Percentiles rank a stretch among this genome's conserved stretches.
phyloP scores from a whole-genome alignment of 345 rosid species.

The Heritiera fomes region DNA sequence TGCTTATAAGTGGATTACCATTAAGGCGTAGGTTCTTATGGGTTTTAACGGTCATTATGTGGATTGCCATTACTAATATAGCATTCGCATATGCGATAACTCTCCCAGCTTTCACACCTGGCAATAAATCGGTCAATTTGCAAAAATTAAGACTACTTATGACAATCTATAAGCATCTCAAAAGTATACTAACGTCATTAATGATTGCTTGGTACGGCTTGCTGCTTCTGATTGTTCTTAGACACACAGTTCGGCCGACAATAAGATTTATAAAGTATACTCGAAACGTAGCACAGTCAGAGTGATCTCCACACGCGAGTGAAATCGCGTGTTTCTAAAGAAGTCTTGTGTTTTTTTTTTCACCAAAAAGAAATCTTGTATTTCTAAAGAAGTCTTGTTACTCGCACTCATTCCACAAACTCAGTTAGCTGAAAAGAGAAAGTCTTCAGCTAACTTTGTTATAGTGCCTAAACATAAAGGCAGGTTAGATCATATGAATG shows the following conservation, averaged over 20 bases:
- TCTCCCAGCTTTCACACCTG: neutral
- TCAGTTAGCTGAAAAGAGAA: neutral
- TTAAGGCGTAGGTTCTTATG: slow-evolving; percentile 24
- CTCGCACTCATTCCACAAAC: neutral
- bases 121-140: too few species aligned
- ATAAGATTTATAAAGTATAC: neutral
- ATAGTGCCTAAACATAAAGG: neutral
- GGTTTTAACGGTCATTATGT: slow-evolving; percentile 34
- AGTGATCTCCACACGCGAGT: neutral
- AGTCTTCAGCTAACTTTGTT: neutral
- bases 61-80: slow-evolving; percentile 22
- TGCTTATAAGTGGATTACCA: slow-evolving; percentile 35
- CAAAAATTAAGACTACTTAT: too few species aligned
- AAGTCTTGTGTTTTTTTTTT: too few species aligned
- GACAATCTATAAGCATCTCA: too few species aligned
- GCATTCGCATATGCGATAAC: neutral
- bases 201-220: neutral
- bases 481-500: neutral
- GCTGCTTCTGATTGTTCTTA: neutral
- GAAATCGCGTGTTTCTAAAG: too few species aligned
- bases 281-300: neutral
- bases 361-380: too few species aligned
- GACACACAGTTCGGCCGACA: neutral
- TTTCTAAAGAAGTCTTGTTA: too few species aligned
- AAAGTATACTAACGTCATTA: too few species aligned